A percentile compares a stretch with the other conserved stretches of the same genome.
Conservation (phyloP, 805 yeast genomes). For the Debaryomyces castellii region DNA sequence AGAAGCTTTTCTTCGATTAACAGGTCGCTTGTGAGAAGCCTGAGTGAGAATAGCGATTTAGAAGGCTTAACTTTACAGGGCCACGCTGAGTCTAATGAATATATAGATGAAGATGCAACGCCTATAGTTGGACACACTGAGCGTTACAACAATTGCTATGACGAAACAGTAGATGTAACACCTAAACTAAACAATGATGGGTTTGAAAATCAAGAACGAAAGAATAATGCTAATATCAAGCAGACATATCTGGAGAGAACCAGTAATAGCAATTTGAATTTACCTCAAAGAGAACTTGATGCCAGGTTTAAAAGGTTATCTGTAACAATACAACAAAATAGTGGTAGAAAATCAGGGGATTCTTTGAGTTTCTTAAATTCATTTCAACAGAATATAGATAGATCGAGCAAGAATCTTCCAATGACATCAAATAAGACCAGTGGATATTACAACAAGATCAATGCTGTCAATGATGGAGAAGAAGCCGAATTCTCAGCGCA, state of each 20-base stretch:
- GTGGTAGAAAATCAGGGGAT: slow-evolving; percentile 32
- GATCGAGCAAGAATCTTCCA: slow-evolving; percentile 16
- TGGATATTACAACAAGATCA: slow-evolving; percentile 28
- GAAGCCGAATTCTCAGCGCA: slow-evolving; percentile 6
- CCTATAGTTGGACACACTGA: slow-evolving; percentile 21
- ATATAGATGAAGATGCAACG: slow-evolving; percentile 28
- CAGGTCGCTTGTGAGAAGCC: slow-evolving; percentile 26
- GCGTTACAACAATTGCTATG: slow-evolving; percentile 3
- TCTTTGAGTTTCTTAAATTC: slow-evolving; percentile 37
- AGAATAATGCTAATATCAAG: not conserved
- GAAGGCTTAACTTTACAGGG: not conserved
- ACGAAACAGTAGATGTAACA: slow-evolving; percentile 27
- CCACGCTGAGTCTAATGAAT: too few relatives aligned
- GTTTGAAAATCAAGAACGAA: not conserved
- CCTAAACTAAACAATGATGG: slow-evolving; percentile 18
- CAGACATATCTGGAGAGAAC: not conserved
- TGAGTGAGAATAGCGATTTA: slow-evolving; percentile 5
- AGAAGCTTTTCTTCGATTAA: slow-evolving; percentile 37
- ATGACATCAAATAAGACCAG: slow-evolving; percentile 8
- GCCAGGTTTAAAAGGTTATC: slow-evolving; percentile 38
- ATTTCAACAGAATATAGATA: slow-evolving; percentile 39
- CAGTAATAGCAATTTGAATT: slow-evolving; percentile 3
- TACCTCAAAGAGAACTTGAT: slow-evolving; percentile 35
- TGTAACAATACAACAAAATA: slow-evolving; percentile 31
- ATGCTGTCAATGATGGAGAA: slow-evolving; percentile 15